phyloP scores from a whole-genome alignment of 768 basidiomycete genomes.

The Rhizopogon roseolus region DNA sequence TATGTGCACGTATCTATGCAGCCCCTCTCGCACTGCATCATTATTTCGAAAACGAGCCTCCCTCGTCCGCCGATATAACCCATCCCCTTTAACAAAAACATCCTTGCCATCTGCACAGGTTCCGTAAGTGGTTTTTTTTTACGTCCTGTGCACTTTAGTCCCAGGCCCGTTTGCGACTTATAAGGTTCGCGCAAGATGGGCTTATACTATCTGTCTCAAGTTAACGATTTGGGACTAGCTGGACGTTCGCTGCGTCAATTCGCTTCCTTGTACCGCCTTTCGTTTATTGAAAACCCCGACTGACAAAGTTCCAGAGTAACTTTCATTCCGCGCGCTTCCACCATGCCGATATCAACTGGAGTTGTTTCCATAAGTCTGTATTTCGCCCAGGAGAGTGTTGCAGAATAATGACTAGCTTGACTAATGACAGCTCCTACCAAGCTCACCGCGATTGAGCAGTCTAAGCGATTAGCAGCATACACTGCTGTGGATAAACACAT shows the following conservation, averaged over 20 bases:
- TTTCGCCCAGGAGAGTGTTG: neutral
- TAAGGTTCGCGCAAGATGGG: neutral
- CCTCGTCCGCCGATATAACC: neutral
- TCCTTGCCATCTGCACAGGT: conserved; percentile 9
- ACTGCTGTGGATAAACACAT: conserved; percentile 93
- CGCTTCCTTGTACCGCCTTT: neutral
- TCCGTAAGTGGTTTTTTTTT: conserved; percentile 11
- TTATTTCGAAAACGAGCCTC: conserved; percentile 1
- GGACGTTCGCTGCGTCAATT: neutral
- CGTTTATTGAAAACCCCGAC: neutral
- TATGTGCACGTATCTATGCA: conserved; percentile 2
- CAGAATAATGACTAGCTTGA: neutral
- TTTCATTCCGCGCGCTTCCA: conserved; percentile 6
- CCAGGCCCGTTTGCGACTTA: neutral
- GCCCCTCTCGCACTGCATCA: conserved; percentile 2
- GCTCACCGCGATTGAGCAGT: conserved; percentile 60
- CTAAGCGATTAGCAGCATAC: conserved; percentile 89
- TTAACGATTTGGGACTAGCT: neutral
- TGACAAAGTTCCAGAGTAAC: conserved; percentile 8
- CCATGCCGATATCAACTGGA: conserved; percentile 3
- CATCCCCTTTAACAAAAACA: conserved; percentile 6
- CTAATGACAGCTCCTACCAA: conserved; percentile 6
- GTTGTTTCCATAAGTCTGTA: conserved; percentile 8
- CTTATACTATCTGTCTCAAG: neutral
- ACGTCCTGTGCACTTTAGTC: neutral